A percentile compares a stretch with the other conserved stretches of the same genome.
Evolutionary conservation across 2,329 filamentous ascomycete species (phyloP).

Genomic region (Bipolaris cookei): DNA sequence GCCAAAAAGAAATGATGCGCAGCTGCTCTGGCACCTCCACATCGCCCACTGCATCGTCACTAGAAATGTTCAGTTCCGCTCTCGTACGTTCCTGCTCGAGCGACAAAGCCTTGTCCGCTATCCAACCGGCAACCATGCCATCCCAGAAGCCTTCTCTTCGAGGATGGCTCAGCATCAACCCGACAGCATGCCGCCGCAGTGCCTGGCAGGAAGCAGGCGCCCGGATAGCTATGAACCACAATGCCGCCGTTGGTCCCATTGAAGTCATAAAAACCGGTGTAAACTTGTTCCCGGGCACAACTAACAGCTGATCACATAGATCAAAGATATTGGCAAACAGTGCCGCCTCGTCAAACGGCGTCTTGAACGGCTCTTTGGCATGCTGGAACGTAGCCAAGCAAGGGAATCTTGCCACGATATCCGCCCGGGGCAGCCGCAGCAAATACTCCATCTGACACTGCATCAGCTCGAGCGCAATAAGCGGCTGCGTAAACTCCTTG

Average conservation of each 20-base stretch:
- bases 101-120: slow-evolving; percentile 34
- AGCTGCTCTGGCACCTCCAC: slow-evolving; percentile 31
- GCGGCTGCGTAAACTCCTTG: slow-evolving; percentile 4
- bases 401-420: slow-evolving; percentile 17
- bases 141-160: slow-evolving; percentile 59
- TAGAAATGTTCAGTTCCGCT: slow-evolving; percentile 12
- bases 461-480: slow-evolving; percentile 20
- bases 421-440: slow-evolving; percentile 20
- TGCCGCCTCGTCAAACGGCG: slow-evolving; percentile 25
- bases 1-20: slow-evolving; percentile 29
- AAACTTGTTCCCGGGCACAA: slow-evolving; percentile 5
- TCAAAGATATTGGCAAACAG: slow-evolving; percentile 27
- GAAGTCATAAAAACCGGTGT: slow-evolving; percentile 37
- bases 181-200: slow-evolving; percentile 35
- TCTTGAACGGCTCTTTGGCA: slow-evolving; percentile 18
- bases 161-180: slow-evolving; percentile 35
- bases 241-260: slow-evolving; percentile 31
- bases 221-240: slow-evolving; percentile 37
- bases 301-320: slow-evolving; percentile 20
- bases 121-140: slow-evolving; percentile 66
- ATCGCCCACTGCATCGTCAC: slow-evolving; percentile 3
- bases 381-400: slow-evolving; percentile 15
- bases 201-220: slow-evolving; percentile 26
- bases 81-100: slow-evolving; percentile 37
- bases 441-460: slow-evolving; percentile 23